A percentile compares a stretch with the other conserved stretches of the same genome.
Conservation (phyloP, 2,329 filamentous ascomycete species). For the Pseudogymnoascus sp. region DNA sequence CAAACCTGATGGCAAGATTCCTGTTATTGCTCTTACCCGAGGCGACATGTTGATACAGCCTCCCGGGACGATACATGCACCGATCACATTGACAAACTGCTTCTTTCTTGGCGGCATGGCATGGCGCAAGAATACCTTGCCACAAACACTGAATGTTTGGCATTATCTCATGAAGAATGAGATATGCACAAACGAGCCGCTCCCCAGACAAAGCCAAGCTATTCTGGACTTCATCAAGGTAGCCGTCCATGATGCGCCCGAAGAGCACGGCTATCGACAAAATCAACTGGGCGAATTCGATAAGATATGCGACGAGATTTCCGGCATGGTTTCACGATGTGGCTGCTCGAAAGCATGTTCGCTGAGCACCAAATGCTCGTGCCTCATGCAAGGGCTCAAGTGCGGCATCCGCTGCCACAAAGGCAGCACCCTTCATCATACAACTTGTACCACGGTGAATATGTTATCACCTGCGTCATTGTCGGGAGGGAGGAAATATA, state of each 20-base stretch:
- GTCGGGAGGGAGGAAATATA: not conserved
- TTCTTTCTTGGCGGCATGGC: conserved; percentile 12
- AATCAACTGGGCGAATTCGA: not conserved
- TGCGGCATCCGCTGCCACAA: not conserved
- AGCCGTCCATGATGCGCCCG: not conserved
- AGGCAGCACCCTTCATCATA: not conserved
- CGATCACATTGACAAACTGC: conserved; percentile 12
- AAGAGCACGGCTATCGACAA: not conserved
- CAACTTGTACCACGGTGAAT: not conserved
- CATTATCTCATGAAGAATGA: conserved; percentile 7
- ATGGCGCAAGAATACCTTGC: not conserved
- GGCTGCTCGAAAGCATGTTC: not conserved
- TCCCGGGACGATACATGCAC: conserved; percentile 12
- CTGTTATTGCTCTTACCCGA: conserved; percentile 9
- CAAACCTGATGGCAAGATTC: conserved; percentile 3
- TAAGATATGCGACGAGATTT: not conserved
- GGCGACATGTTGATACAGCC: conserved; percentile 12
- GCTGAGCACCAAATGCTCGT: not conserved
- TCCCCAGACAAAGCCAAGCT: conserved; percentile 2
- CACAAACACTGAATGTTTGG: conserved; percentile 3
- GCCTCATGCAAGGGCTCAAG: not conserved
- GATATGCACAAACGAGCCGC: conserved; percentile 11
- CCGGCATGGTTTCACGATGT: not conserved
- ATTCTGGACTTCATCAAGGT: conserved; percentile 5
- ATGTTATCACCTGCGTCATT: not conserved